Base-by-base conservation (phyloP, 768 basidiomycete genomes). In the Paxillus rubicundulus region DNA sequence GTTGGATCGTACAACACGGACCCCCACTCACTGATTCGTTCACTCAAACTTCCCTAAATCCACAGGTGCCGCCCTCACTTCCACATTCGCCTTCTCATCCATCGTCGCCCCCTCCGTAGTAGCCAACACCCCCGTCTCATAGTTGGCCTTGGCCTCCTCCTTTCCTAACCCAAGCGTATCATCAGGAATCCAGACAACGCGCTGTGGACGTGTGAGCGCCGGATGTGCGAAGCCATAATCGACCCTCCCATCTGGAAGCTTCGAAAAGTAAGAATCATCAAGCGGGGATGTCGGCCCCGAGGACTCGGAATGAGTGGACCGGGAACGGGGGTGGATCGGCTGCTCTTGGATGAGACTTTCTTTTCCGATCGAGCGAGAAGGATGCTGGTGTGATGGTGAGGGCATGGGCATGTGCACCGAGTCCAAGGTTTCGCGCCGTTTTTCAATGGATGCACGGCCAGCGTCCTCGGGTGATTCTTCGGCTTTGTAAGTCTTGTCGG, bases 191-290 rank as follows among this genome's bases (percentile, higher is more conserved):
- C 96, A 98, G 30, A 98, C 73, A 5, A 82, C 76, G 56, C 85
- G 77, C 70, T 93, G 90, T 43, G 88, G 82, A 46, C 82, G 70
- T 55, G 74, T 81, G 49, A 82, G 77, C 7, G 92, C 92, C 14
- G 96, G 96, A 61, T 96, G 96, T 42, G 88, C 84, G 72, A 96
- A 98, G 12, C 87, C 86, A 61, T 84, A 84, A 45, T 81, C 65
- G 54, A 66, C 50, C 43, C 16, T n/a, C 9, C 64, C 68, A 17
- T 69, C 67, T 2, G 49, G 37, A 20, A 67, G 60, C 40, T 54
- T 61, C 43, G 66, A 55, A 32, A 69, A 68, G 38, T 53, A 43
- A 17, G 58, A 32, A 47, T 66, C 58, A 38, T 62, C 57, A 37
- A 60, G 52, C 17, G 44, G 44, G 17, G 50, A 20, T 43, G 60